These are phyloP conservation scores for Penicillium macrosclerotiorum DNA, from an alignment of 495 filamentous ascomycete genomes.

Conservation along the genomic window DNA sequence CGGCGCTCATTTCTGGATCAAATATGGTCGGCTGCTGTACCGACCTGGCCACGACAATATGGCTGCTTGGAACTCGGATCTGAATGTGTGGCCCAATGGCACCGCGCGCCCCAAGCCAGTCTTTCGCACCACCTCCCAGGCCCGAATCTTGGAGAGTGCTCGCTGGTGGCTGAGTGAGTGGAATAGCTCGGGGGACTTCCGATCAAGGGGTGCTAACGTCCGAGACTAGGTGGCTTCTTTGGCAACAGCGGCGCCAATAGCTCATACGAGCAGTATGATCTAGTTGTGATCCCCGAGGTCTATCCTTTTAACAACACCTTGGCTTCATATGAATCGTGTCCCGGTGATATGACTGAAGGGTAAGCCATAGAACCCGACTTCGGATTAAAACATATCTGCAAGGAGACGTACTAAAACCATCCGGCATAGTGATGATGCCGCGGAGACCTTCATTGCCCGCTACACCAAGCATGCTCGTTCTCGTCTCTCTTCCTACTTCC, in stretches of 20 bases:
- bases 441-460: constrained; percentile 21
- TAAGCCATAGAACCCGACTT: too few species aligned
- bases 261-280: constrained; percentile 40
- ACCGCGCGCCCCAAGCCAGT: constrained; percentile 43
- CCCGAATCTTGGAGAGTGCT: constrained; percentile 48
- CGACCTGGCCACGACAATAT: constrained; percentile 39
- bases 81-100: constrained; percentile 43
- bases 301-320: constrained; percentile 50
- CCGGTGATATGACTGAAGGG: constrained; percentile 18
- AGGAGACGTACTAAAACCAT: background rate
- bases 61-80: constrained; percentile 40
- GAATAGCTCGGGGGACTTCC: background rate
- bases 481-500: constrained; percentile 27
- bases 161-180: constrained; percentile 41
- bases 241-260: constrained; percentile 37
- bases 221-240: constrained; percentile 34
- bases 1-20: constrained; percentile 50
- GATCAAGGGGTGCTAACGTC: constrained; percentile 2
- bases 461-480: constrained; percentile 23
- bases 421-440: constrained; percentile 18
- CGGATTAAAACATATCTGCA: background rate
- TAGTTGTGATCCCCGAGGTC: constrained; percentile 49
- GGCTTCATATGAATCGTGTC: constrained; percentile 44
- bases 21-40: constrained; percentile 50
- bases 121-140: constrained; percentile 49